A percentile compares a stretch with the other conserved stretches of the same genome.
phyloP scores from a whole-genome alignment of 768 basidiomycete genomes.

The Termitomyces sp. region DNA sequence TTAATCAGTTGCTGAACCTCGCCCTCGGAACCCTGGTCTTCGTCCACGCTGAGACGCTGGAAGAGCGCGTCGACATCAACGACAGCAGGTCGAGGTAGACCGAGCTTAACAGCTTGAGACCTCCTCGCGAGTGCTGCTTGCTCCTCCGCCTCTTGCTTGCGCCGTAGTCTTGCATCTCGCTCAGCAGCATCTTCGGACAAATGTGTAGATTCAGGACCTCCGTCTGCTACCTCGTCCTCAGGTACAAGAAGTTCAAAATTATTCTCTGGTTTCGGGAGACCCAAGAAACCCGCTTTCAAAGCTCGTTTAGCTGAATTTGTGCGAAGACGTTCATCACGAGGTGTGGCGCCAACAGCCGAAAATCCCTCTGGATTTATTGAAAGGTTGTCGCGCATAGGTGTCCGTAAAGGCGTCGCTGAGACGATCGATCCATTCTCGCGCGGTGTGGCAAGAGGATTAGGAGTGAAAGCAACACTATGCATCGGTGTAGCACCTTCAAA shows the following conservation, averaged over 20 bases:
- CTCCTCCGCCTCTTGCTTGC: slow-evolving; percentile 71
- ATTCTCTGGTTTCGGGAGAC: slow-evolving; percentile 89
- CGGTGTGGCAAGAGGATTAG: slow-evolving; percentile 94
- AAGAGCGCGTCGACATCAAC: slow-evolving; percentile 69
- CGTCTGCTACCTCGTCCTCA: slow-evolving; percentile 79
- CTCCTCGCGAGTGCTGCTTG: slow-evolving; percentile 74
- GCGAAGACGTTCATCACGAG: slow-evolving; percentile 67
- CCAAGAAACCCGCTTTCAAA: slow-evolving; percentile 76
- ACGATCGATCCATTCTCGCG: slow-evolving; percentile 39
- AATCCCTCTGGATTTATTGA: slow-evolving; percentile 79
- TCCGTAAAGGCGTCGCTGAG: slow-evolving; percentile 80
- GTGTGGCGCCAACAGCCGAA: slow-evolving; percentile 57
- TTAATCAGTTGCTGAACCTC: slow-evolving; percentile 65
- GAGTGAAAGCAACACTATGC: slow-evolving; percentile 86
- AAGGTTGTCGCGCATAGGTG: slow-evolving; percentile 90
- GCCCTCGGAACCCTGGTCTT: slow-evolving; percentile 32
- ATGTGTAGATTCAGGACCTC: slow-evolving; percentile 23
- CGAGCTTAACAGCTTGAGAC: slow-evolving; percentile 74
- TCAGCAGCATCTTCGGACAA: slow-evolving; percentile 83
- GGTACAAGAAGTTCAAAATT: slow-evolving; percentile 94
- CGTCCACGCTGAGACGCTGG: slow-evolving; percentile 48
- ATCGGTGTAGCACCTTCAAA: slow-evolving; percentile 96
- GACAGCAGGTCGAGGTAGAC: slow-evolving; percentile 81
- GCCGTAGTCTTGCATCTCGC: slow-evolving; percentile 70
- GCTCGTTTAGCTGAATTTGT: slow-evolving; percentile 64